Conservation (phyloP, 2,329 filamentous ascomycete species). For the Exophiala alcalophila region DNA sequence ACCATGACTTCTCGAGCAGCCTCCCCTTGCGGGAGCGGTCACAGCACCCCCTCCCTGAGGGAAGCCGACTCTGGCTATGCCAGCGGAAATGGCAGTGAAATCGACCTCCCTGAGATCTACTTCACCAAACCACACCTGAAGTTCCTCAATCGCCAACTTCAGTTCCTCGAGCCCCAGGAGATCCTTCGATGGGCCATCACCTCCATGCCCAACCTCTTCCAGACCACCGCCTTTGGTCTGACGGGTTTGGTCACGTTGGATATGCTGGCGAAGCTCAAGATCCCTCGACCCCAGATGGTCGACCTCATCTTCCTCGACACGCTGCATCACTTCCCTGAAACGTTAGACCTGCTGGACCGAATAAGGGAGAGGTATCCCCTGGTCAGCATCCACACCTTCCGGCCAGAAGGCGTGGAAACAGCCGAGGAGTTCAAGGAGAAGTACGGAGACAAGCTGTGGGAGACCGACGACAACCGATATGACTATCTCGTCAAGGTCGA, state of each 20-base stretch:
- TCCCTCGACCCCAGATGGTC: slow-evolving; percentile 49
- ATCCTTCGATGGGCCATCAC: slow-evolving; percentile 89
- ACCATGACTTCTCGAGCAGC: slow-evolving; percentile 21
- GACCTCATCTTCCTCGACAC: slow-evolving; percentile 74
- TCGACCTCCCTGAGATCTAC: slow-evolving; percentile 69
- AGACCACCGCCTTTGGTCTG: slow-evolving; percentile 79
- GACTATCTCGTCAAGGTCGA: slow-evolving; percentile 98
- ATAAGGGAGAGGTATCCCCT: slow-evolving; percentile 74
- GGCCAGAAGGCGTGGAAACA: slow-evolving; percentile 72
- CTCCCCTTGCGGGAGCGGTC: slow-evolving; percentile 21
- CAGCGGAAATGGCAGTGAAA: slow-evolving; percentile 61
- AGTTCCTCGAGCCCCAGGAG: slow-evolving; percentile 82
- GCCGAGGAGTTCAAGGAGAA: slow-evolving; percentile 74
- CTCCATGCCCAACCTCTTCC: slow-evolving; percentile 83
- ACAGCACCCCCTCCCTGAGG: slow-evolving; percentile 27
- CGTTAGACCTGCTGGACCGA: slow-evolving; percentile 68
- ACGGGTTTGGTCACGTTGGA: slow-evolving; percentile 80
- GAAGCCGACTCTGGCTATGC: slow-evolving; percentile 80
- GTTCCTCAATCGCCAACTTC: slow-evolving; percentile 85
- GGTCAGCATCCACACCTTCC: slow-evolving; percentile 82
- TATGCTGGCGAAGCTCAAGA: slow-evolving; percentile 55
- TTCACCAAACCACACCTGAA: slow-evolving; percentile 86
- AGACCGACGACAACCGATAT: slow-evolving; percentile 82
- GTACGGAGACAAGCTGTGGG: slow-evolving; percentile 82
- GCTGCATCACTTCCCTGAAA: slow-evolving; percentile 77